phyloP scores from a whole-genome alignment of 2,329 filamentous ascomycete genomes.

The Aspergillus sojae region DNA sequence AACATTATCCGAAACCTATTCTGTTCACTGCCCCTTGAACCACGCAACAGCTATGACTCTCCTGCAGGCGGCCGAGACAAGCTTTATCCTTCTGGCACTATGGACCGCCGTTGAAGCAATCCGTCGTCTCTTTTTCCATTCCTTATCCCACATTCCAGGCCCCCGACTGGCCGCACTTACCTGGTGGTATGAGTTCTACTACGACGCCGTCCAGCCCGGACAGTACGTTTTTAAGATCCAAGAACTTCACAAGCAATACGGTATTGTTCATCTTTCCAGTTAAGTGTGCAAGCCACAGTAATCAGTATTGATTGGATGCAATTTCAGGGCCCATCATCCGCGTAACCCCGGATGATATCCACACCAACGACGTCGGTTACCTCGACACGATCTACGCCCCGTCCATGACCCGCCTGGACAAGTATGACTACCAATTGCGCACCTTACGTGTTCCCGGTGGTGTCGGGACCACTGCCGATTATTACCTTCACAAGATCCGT shows the following conservation, averaged over 20 bases:
- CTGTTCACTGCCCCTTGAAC: too few relatives aligned
- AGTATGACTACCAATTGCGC: conserved; percentile 28
- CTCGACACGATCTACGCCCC: conserved; percentile 32
- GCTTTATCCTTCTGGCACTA: too few relatives aligned
- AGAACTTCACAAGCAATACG: neutral
- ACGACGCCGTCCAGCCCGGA: neutral
- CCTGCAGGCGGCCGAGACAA: too few relatives aligned
- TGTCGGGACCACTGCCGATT: conserved; percentile 30
- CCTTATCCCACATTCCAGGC: neutral
- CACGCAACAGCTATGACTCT: too few relatives aligned
- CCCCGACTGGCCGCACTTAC: neutral
- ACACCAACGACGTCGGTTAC: conserved; percentile 38
- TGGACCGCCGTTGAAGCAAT: too few relatives aligned
- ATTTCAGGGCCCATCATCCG: conserved; percentile 39
- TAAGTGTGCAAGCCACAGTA: neutral
- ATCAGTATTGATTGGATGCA: neutral
- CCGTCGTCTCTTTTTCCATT: neutral
- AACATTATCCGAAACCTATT: too few relatives aligned
- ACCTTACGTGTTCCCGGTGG: conserved; percentile 28
- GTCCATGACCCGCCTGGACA: conserved; percentile 26
- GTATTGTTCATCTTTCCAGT: neutral
- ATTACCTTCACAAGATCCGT: conserved; percentile 33
- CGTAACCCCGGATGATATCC: conserved; percentile 41
- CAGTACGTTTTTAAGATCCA: neutral
- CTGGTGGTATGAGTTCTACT: neutral